A percentile compares a stretch with the other conserved stretches of the same genome.
Evolutionary conservation across 2,329 filamentous ascomycete species (phyloP).

Genomic region (Alternaria alternata): DNA sequence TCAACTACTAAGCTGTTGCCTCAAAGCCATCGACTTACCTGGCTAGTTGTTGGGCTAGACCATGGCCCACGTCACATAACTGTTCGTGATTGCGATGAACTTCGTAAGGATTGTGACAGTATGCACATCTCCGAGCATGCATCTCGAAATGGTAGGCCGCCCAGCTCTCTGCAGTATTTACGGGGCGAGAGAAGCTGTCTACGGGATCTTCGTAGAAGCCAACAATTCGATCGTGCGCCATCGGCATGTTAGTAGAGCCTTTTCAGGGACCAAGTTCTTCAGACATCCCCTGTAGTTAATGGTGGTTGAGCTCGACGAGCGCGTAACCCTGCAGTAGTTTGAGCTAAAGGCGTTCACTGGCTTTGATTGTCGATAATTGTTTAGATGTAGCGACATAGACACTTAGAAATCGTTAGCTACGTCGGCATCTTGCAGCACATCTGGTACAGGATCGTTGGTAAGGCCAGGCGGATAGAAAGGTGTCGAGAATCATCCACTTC

Average conservation of each 20-base stretch:
- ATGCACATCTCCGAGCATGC: too few relatives aligned
- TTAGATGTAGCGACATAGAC: neutral
- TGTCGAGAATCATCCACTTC: neutral
- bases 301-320: neutral
- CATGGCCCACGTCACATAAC: too few relatives aligned
- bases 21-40: too few relatives aligned
- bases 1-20: too few relatives aligned
- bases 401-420: neutral
- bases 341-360: neutral
- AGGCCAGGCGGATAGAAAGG: neutral
- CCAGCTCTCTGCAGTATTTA: constrained; percentile 55
- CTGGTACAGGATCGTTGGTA: neutral
- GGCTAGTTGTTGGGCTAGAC: too few relatives aligned
- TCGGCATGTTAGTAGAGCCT: too few relatives aligned
- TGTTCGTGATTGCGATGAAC: too few relatives aligned
- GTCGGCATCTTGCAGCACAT: neutral
- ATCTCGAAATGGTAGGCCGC: constrained; percentile 37
- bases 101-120: too few relatives aligned
- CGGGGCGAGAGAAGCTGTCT: constrained; percentile 50
- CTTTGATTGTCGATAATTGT: neutral
- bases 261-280: too few relatives aligned
- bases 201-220: constrained; percentile 49
- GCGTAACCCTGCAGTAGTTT: neutral
- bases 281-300: too few relatives aligned
- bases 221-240: constrained; percentile 32